Conservation (phyloP, 768 basidiomycete species). For the Cubamyces sp. region DNA sequence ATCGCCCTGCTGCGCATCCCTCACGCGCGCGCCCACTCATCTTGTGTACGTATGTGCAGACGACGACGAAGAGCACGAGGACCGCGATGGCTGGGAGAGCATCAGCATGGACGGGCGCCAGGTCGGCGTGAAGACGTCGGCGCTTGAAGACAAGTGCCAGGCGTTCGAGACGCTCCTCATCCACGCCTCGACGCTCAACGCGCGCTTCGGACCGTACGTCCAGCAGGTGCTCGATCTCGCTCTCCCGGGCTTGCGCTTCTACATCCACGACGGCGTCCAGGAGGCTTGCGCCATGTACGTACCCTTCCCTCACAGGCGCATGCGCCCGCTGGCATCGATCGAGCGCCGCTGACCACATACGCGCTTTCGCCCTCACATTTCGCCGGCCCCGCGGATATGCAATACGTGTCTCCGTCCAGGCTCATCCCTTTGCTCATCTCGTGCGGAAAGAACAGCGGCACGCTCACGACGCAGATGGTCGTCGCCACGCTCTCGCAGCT, state of each 20-base stretch:
- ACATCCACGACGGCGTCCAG: constrained; percentile 84
- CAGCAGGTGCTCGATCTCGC: constrained; percentile 72
- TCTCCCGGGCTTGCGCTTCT: constrained; percentile 71
- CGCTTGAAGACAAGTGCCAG: constrained; percentile 86
- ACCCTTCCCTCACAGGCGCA: no score
- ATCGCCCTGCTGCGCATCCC: neutral
- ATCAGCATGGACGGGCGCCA: constrained; percentile 77
- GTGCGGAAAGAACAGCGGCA: constrained; percentile 67
- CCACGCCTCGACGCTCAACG: constrained; percentile 70
- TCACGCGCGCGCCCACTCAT: neutral
- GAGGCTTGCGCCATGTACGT: constrained; percentile 78
- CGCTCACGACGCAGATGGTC: constrained; percentile 70
- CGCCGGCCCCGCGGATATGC: neutral
- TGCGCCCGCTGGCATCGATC: no score
- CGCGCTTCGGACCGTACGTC: constrained; percentile 73
- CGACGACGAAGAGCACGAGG: constrained; percentile 58
- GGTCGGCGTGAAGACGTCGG: constrained; percentile 77
- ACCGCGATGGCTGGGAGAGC: constrained; percentile 80
- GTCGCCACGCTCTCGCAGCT: constrained; percentile 68
- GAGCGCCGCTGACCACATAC: no score
- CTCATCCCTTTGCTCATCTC: constrained; percentile 71
- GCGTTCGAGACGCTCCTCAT: constrained; percentile 88
- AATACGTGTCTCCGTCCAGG: constrained; percentile 41
- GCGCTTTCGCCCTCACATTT: neutral
- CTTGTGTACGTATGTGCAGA: constrained; percentile 34